Conservation (phyloP, 352 stramenopile genomes). For the Pythium diclinum region DNA sequence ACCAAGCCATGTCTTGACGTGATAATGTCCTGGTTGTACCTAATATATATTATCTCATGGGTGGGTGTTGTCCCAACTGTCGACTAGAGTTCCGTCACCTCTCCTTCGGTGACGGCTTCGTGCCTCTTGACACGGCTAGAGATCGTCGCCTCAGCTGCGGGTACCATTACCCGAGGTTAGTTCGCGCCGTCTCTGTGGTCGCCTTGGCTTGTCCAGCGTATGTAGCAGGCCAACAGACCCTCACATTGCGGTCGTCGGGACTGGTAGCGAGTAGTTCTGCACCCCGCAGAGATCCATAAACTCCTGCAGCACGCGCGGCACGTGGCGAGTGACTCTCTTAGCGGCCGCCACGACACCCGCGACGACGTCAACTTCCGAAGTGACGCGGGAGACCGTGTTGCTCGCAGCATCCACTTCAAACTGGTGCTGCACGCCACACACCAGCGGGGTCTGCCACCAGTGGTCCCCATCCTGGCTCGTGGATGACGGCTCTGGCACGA, state of each 20-base stretch:
- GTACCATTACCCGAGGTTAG: too few species aligned
- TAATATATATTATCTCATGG: too few species aligned
- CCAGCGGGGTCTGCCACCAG: constrained; percentile 5
- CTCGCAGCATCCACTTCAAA: constrained; percentile 39
- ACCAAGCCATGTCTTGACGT: too few species aligned
- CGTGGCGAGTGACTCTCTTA: neutral
- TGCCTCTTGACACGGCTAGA: too few species aligned
- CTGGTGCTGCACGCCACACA: constrained; percentile 44
- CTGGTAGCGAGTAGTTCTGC: neutral
- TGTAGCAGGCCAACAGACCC: too few species aligned
- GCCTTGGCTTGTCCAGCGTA: too few species aligned
- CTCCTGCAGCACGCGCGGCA: neutral
- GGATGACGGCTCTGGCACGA: constrained; percentile 1
- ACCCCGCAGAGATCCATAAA: neutral
- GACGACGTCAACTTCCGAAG: constrained; percentile 45
- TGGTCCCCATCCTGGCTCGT: neutral
- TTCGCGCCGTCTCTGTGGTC: too few species aligned
- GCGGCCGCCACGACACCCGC: constrained; percentile 14
- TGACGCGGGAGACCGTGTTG: constrained; percentile 35
- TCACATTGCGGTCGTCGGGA: neutral
- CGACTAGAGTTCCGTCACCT: too few species aligned
- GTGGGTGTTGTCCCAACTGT: too few species aligned
- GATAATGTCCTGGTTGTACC: too few species aligned
- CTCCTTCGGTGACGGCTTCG: too few species aligned
- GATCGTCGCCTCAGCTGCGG: too few species aligned